Conservation (phyloP, 306 rosid genomes). For the Urtica urens region DNA sequence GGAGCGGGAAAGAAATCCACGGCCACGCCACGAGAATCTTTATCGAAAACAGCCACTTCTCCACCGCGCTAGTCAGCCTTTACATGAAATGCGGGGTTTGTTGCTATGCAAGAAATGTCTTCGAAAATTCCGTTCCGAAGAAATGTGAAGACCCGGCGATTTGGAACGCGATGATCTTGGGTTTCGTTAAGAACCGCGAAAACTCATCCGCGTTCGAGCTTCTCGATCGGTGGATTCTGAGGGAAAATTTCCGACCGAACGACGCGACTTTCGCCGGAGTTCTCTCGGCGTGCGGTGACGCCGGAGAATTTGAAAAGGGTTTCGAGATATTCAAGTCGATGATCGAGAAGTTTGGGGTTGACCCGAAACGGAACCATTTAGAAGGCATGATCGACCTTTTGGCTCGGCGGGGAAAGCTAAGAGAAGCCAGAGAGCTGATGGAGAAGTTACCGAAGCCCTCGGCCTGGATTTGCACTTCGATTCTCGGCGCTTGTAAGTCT, state of each 20-base stretch:
- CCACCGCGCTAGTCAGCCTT: conserved; percentile 52
- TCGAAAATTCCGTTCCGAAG: conserved; percentile 34
- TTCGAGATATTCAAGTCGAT: conserved; percentile 46
- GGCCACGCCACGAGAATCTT: conserved; percentile 36
- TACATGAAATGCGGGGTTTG: conserved; percentile 62
- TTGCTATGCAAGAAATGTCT: conserved; percentile 36
- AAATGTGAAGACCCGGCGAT: conserved; percentile 56
- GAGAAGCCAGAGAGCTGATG: conserved; percentile 34
- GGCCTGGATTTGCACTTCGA: conserved; percentile 45
- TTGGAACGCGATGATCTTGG: conserved; percentile 70
- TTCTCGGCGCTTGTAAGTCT: conserved; percentile 54
- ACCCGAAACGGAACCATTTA: conserved; percentile 48
- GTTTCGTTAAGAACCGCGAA: conserved; percentile 65
- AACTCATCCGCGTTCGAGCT: conserved; percentile 39
- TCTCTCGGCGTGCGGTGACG: conserved; percentile 60
- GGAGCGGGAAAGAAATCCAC: conserved; percentile 51
- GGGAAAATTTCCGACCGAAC: conserved; percentile 42
- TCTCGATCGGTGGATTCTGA: conserved; percentile 37
- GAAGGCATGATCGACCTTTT: conserved; percentile 60
- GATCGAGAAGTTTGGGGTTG: conserved; percentile 33
- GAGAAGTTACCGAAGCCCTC: conserved; percentile 44
- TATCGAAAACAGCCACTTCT: conserved; percentile 34
- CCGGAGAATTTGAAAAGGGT: conserved; percentile 58
- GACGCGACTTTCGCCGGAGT: conserved; percentile 50
- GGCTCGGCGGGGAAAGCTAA: conserved; percentile 54